These are phyloP conservation scores for Phytophthora fragariaefolia DNA, from an alignment of 352 stramenopile genomes.

Conservation along the genomic window DNA sequence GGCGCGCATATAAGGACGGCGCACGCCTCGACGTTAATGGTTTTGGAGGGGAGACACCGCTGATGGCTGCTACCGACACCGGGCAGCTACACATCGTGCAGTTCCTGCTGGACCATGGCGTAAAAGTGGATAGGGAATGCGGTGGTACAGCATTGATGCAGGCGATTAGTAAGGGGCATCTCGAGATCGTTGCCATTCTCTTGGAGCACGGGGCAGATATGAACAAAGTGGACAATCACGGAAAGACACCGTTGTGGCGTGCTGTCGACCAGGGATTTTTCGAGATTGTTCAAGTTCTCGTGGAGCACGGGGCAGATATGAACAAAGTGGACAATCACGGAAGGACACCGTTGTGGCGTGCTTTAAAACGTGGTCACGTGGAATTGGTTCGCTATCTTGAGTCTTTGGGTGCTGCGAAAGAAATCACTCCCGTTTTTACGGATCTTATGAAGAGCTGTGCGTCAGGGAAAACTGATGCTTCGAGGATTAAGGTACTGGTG, in stretches of 20 bases:
- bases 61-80: too few species aligned
- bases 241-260: background rate
- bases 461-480: background rate
- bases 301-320: background rate
- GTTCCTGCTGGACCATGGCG: too few species aligned
- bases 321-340: background rate
- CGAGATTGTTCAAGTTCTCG: background rate
- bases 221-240: background rate
- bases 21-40: too few species aligned
- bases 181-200: background rate
- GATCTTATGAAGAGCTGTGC: slow-evolving; percentile 5
- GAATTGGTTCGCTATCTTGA: too few species aligned
- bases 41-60: too few species aligned
- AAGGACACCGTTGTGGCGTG: background rate
- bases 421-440: background rate
- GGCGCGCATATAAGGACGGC: too few species aligned
- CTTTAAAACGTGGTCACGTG: background rate
- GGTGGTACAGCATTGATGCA: too few species aligned
- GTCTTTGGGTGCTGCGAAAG: background rate
- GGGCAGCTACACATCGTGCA: too few species aligned
- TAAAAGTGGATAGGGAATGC: too few species aligned
- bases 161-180: background rate
- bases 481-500: background rate
- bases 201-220: slow-evolving; percentile 1
- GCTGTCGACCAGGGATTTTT: background rate